These are phyloP conservation scores for Paracoccidioides lutzii DNA, from an alignment of 2,329 filamentous ascomycete genomes.

Conservation along the genomic window DNA sequence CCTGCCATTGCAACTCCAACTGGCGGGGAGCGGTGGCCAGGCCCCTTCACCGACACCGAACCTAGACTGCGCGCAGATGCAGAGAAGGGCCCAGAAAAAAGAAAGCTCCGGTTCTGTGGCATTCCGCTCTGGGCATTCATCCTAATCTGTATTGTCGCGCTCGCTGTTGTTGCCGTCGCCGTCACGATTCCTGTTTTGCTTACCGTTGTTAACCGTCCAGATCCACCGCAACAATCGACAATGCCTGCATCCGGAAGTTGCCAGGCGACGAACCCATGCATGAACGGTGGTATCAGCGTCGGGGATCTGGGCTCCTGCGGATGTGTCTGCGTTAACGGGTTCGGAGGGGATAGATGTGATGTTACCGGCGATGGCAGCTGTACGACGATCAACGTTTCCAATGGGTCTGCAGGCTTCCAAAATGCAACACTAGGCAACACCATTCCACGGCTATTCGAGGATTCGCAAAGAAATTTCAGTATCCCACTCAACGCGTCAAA, in stretches of 20 bases:
- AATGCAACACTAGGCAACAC: constrained; percentile 73
- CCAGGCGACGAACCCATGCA: constrained; percentile 45
- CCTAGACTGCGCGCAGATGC: constrained; percentile 16
- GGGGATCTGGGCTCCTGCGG: constrained; percentile 56
- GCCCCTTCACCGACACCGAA: constrained; percentile 25
- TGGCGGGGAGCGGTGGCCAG: constrained; percentile 25
- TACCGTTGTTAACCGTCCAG: constrained; percentile 44
- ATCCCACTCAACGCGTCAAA: constrained; percentile 58
- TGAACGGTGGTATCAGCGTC: constrained; percentile 70
- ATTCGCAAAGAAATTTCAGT: constrained; percentile 55
- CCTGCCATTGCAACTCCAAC: constrained; percentile 40
- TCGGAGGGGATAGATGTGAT: constrained; percentile 53
- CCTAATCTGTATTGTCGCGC: constrained; percentile 48
- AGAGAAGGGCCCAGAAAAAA: constrained; percentile 11
- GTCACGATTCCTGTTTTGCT: constrained; percentile 63
- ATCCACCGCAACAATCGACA: constrained; percentile 21
- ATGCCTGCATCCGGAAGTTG: constrained; percentile 19
- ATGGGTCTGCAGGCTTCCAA: constrained; percentile 28
- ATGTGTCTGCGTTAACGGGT: constrained; percentile 82
- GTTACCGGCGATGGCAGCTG: constrained; percentile 40
- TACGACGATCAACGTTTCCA: constrained; percentile 35
- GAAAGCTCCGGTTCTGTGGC: constrained; percentile 62
- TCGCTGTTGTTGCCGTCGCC: constrained; percentile 66
- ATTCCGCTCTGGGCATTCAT: constrained; percentile 70
- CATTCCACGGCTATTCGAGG: constrained; percentile 59